Evolutionary conservation across 1,284 basidiomycete species (phyloP).

Genomic region (Hymenochaete sp.): DNA sequence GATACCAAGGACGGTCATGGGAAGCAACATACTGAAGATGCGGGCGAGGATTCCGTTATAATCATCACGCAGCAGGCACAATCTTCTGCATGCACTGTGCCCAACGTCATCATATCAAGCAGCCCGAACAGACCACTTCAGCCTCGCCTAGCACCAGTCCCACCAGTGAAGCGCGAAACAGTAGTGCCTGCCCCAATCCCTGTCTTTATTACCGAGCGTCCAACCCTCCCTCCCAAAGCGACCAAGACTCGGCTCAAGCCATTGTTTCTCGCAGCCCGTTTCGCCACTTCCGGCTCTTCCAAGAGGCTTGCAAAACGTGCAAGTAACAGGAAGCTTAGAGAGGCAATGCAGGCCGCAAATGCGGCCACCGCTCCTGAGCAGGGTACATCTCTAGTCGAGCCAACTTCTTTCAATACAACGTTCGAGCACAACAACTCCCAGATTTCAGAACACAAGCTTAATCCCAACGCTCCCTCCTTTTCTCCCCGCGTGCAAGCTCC

Average conservation of each 20-base stretch:
- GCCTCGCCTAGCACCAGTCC: neutral
- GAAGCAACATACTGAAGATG: neutral
- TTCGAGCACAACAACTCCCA: no score
- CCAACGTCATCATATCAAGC: neutral
- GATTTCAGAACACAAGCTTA: no score
- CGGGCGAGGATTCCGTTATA: constrained; percentile 12
- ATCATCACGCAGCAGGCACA: constrained; percentile 4
- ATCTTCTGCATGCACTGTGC: neutral
- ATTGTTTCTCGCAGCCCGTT: constrained; percentile 8
- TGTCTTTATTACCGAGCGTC: constrained; percentile 9
- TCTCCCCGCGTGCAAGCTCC: constrained; percentile 6
- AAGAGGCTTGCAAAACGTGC: neutral
- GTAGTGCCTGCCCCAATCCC: neutral
- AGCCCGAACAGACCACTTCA: neutral
- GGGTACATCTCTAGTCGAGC: no score
- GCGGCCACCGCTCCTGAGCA: neutral
- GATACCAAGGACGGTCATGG: neutral
- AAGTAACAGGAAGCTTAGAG: neutral
- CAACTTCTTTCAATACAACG: no score
- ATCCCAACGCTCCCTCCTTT: constrained; percentile 11
- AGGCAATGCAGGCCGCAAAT: neutral
- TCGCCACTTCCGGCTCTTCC: neutral
- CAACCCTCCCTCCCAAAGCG: constrained; percentile 12
- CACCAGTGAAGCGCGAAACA: neutral
- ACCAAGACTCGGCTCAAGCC: constrained; percentile 14